phyloP scores from a whole-genome alignment of 179 eudicot genomes.

The Actinidia polygama region DNA sequence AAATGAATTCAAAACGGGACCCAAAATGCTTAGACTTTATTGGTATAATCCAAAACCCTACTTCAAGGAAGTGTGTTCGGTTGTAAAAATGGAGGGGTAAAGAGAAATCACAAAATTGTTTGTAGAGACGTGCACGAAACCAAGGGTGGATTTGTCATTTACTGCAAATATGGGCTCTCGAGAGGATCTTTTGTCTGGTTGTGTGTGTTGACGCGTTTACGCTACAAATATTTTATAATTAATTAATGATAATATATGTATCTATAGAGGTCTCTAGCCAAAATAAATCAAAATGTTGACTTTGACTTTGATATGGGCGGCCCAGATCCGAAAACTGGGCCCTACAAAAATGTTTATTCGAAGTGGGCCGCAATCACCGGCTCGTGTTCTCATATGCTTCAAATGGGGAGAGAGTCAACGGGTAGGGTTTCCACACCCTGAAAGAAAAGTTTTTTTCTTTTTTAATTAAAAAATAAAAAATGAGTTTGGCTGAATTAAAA shows the following conservation, averaged over 20 bases:
- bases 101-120: background rate
- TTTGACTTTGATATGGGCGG: constrained; percentile 36
- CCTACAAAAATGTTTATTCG: background rate
- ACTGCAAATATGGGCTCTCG: background rate
- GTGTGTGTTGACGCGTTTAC: constrained; percentile 42
- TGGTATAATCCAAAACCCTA: background rate
- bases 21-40: too few relatives aligned
- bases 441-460: too few relatives aligned
- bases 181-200: constrained; percentile 29
- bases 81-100: background rate
- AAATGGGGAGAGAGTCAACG: constrained; percentile 27
- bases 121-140: constrained; percentile 35
- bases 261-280: background rate
- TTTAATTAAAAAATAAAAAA: too few relatives aligned
- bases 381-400: constrained; percentile 26
- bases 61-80: background rate
- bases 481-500: too few relatives aligned
- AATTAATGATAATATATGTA: background rate
- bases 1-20: too few relatives aligned
- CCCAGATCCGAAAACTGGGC: background rate
- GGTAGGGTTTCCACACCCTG: constrained; percentile 10
- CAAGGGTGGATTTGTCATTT: constrained; percentile 37
- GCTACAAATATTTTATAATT: background rate
- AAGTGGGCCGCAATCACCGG: constrained; percentile 40
- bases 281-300: constrained; percentile 26